Evolutionary conservation across 2,329 filamentous ascomycete genomes (phyloP).

Genomic region (Ophiognomonia clavigignenti-juglandacearum): DNA sequence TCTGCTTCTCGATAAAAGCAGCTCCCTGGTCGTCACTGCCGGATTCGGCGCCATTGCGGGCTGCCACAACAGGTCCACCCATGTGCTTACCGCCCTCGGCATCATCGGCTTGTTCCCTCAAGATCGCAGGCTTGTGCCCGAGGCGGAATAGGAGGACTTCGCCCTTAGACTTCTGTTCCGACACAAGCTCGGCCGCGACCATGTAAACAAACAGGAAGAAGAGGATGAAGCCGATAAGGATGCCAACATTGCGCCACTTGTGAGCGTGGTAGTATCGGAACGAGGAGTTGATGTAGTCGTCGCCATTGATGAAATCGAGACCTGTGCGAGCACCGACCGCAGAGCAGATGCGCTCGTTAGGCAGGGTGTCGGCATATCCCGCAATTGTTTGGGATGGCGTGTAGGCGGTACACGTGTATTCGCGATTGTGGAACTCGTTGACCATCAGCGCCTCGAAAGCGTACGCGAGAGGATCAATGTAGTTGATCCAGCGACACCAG

Average conservation of each 20-base stretch:
- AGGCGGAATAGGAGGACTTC: constrained; percentile 72
- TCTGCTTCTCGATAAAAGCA: constrained; percentile 14
- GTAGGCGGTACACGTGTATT: constrained; percentile 48
- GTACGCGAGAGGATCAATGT: constrained; percentile 74
- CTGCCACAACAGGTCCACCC: constrained; percentile 41
- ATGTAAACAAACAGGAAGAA: constrained; percentile 61
- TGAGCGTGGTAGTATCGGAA: constrained; percentile 55
- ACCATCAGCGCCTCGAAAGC: constrained; percentile 76
- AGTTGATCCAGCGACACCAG: constrained; percentile 83
- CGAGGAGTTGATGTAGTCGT: constrained; percentile 47
- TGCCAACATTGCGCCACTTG: constrained; percentile 68
- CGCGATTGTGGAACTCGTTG: constrained; percentile 70
- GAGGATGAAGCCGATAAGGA: constrained; percentile 60
- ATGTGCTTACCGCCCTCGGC: constrained; percentile 45
- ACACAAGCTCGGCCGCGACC: constrained; percentile 59
- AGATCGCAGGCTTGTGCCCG: constrained; percentile 56
- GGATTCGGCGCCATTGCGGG: constrained; percentile 35
- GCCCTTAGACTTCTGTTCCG: constrained; percentile 66
- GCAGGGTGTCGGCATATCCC: constrained; percentile 31
- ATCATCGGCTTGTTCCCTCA: constrained; percentile 59
- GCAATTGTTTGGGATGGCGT: constrained; percentile 35
- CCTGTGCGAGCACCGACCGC: constrained; percentile 55
- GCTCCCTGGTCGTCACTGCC: constrained; percentile 32
- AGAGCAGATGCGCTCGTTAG: constrained; percentile 49
- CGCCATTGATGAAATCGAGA: constrained; percentile 47